Percentiles rank a stretch among this genome's conserved stretches.
phyloP scores from a whole-genome alignment of 2,329 filamentous ascomycete genomes.

The Aspergillus alliaceus region DNA sequence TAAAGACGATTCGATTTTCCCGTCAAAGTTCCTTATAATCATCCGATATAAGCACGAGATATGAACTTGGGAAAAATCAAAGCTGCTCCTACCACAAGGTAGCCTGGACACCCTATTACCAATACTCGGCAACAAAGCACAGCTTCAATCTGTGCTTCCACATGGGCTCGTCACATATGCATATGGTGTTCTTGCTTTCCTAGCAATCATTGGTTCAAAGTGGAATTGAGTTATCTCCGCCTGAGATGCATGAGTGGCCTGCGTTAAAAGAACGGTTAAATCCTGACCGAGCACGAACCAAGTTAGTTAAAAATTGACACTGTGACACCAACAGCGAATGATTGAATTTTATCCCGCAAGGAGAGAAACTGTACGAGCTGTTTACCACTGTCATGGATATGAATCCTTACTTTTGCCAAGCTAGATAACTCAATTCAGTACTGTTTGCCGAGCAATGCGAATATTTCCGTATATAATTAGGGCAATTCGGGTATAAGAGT shows the following conservation, averaged over 20 bases:
- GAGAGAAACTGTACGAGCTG: no score
- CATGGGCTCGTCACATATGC: background rate
- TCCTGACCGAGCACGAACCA: background rate
- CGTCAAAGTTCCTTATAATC: no score
- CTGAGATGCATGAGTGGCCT: background rate
- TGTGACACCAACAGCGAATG: no score
- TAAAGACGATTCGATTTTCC: no score
- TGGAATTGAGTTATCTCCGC: background rate
- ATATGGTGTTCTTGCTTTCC: background rate
- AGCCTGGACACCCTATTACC: no score
- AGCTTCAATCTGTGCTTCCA: background rate
- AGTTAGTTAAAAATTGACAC: background rate
- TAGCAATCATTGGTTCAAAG: no score
- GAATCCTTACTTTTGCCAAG: no score
- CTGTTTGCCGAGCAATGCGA: background rate
- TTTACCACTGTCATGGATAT: no score
- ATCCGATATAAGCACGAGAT: no score
- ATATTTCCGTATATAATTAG: background rate
- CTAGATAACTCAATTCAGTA: background rate
- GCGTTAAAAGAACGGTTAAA: background rate
- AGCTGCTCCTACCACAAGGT: no score
- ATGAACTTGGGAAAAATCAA: no score
- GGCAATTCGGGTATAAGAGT: background rate
- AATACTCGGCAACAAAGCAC: background rate
- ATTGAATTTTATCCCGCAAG: background rate